A percentile compares a stretch with the other conserved stretches of the same genome.
Conservation (phyloP, 2,329 filamentous ascomycete genomes). For the Zymoseptoria brevis region DNA sequence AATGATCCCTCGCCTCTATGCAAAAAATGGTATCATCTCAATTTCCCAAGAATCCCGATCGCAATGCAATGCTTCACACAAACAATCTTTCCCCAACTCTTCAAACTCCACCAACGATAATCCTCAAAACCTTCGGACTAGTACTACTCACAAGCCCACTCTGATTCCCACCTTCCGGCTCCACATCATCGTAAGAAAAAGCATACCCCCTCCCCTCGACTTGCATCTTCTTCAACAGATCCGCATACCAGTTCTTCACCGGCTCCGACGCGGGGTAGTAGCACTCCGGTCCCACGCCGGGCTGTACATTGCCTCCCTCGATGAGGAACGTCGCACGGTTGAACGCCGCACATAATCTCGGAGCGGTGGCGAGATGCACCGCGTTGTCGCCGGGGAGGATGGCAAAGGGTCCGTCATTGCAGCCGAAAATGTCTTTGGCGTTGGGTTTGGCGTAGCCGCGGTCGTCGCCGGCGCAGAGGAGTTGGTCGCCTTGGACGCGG, state of each 20-base stretch:
- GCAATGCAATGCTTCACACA: neutral
- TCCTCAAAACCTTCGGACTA: constrained; percentile 36
- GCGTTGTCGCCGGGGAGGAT: constrained; percentile 32
- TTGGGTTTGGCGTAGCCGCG: constrained; percentile 49
- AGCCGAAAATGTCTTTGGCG: constrained; percentile 58
- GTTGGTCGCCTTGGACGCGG: constrained; percentile 35
- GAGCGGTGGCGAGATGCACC: constrained; percentile 52
- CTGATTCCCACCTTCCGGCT: constrained; percentile 38
- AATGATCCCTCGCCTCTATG: neutral
- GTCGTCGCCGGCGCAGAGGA: constrained; percentile 33
- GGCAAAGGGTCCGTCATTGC: constrained; percentile 55
- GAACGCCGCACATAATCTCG: constrained; percentile 64
- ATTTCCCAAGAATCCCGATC: neutral
- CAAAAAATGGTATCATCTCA: neutral
- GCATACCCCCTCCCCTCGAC: constrained; percentile 55
- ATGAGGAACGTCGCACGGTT: constrained; percentile 62
- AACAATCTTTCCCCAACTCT: neutral
- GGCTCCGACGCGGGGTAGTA: constrained; percentile 38
- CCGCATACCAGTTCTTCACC: constrained; percentile 46
- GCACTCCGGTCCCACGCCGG: constrained; percentile 27
- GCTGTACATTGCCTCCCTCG: constrained; percentile 41
- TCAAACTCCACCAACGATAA: constrained; percentile 42
- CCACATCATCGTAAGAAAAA: constrained; percentile 64
- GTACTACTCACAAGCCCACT: constrained; percentile 40
- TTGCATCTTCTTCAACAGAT: constrained; percentile 54